A percentile compares a stretch with the other conserved stretches of the same genome.
Conservation (phyloP, 306 rosid species). For the Cicer cuneatum region DNA sequence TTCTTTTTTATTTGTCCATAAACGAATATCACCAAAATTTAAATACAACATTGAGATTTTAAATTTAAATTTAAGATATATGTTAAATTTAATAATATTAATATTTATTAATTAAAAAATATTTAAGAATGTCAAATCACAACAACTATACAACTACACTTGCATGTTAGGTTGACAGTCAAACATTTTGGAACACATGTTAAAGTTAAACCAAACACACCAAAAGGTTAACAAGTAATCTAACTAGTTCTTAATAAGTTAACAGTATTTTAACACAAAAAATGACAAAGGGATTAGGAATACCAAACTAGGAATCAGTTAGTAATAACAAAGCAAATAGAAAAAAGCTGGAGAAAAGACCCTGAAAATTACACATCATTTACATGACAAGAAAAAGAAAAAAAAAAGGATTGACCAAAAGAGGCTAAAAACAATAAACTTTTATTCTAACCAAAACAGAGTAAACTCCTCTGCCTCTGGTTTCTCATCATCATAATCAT, state of each 20-base stretch:
- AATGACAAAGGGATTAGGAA: slow-evolving; percentile 27
- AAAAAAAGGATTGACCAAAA: slow-evolving; percentile 31
- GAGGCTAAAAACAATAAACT: slow-evolving; percentile 40
- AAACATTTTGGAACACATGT: slow-evolving; percentile 9
- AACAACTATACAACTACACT: not conserved
- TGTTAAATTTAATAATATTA: no score
- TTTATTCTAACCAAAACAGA: slow-evolving; percentile 52
- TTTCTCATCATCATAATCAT: slow-evolving; percentile 16
- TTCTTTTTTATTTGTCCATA: no score
- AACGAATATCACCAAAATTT: no score
- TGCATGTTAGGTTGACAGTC: not conserved
- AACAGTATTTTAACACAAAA: slow-evolving; percentile 1
- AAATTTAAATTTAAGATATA: no score
- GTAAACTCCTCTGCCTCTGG: slow-evolving; percentile 3
- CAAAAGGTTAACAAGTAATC: not conserved
- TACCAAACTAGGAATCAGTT: slow-evolving; percentile 33
- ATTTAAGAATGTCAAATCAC: not conserved
- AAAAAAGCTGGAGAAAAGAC: slow-evolving; percentile 30
- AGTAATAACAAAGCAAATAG: not conserved
- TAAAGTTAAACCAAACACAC: slow-evolving; percentile 8
- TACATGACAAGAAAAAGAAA: slow-evolving; percentile 52
- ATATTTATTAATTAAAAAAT: no score
- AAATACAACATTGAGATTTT: no score
- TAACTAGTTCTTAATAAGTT: slow-evolving; percentile 11
- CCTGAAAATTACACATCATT: slow-evolving; percentile 51